Conservation (phyloP, 441 rosid genomes). For the Raphanus hybrid region DNA sequence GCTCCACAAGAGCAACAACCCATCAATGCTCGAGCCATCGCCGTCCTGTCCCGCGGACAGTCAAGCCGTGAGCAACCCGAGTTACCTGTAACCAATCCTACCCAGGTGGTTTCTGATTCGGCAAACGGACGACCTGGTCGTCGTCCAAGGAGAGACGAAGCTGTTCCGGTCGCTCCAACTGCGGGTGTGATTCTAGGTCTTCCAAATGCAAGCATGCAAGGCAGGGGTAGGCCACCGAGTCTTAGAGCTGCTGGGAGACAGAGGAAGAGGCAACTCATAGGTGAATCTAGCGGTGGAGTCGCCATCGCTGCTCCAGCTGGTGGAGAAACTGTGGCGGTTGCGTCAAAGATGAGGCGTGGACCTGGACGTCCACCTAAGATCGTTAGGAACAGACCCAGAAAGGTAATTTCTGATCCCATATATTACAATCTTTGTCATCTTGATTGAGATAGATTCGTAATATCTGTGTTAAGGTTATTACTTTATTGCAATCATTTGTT, state of each 20-base stretch:
- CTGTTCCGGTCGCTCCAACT: slow-evolving; percentile 16
- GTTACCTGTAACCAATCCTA: slow-evolving; percentile 15
- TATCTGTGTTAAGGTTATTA: neutral
- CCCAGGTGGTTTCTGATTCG: slow-evolving; percentile 7
- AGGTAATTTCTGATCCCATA: slow-evolving; percentile 40
- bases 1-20: slow-evolving; percentile 16
- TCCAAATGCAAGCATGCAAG: slow-evolving; percentile 24
- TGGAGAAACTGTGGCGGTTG: slow-evolving; percentile 23
- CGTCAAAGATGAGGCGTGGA: slow-evolving; percentile 48
- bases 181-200: too few species aligned
- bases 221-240: slow-evolving; percentile 52
- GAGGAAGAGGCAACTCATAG: slow-evolving; percentile 45
- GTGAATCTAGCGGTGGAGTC: slow-evolving; percentile 1
- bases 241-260: slow-evolving; percentile 53
- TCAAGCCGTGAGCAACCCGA: neutral
- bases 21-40: neutral
- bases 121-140: slow-evolving; percentile 53
- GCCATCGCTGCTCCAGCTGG: slow-evolving; percentile 12
- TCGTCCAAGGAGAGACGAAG: slow-evolving; percentile 51
- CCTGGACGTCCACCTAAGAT: slow-evolving; percentile 60
- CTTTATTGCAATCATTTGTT: slow-evolving; percentile 25
- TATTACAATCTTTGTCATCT: neutral
- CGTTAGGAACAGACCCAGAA: too few species aligned
- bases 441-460: neutral
- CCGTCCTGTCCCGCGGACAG: slow-evolving; percentile 26